phyloP scores from a whole-genome alignment of 306 rosid genomes.

The Cotoneaster glaucophyllus region DNA sequence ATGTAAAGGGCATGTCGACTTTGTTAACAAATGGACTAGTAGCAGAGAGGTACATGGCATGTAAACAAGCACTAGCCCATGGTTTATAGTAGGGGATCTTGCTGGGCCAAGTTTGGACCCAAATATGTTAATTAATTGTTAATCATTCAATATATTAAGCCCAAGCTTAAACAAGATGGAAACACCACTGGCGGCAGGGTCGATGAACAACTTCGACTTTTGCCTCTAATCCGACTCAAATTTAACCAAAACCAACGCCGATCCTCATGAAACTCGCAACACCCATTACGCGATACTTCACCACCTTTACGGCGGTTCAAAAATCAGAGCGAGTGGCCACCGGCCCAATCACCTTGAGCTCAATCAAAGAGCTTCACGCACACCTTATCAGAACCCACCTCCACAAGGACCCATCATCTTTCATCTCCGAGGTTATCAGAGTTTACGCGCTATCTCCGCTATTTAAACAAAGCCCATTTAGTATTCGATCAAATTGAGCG shows the following conservation, averaged over 20 bases:
- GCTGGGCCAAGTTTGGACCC: background rate
- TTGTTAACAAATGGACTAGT: no score
- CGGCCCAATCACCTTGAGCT: slow-evolving; percentile 3
- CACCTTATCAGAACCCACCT: slow-evolving; percentile 43
- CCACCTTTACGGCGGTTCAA: slow-evolving; percentile 5
- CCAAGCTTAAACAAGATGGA: background rate
- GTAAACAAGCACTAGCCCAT: background rate
- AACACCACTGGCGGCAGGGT: background rate
- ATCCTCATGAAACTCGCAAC: slow-evolving; percentile 33
- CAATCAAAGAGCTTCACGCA: slow-evolving; percentile 44
- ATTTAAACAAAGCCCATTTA: slow-evolving; percentile 38
- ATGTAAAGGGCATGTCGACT: background rate
- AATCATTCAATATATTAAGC: background rate
- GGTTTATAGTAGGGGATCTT: background rate
- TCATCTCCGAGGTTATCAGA: slow-evolving; percentile 47
- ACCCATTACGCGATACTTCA: slow-evolving; percentile 16
- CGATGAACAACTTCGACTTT: background rate
- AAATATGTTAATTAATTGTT: background rate
- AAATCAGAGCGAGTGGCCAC: slow-evolving; percentile 10
- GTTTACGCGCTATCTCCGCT: slow-evolving; percentile 38
- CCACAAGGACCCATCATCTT: slow-evolving; percentile 40
- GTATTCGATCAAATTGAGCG: slow-evolving; percentile 44
- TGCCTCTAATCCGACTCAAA: background rate
- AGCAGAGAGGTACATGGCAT: background rate
- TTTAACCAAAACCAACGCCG: background rate